Evolutionary conservation across 169 alveolate genomes (phyloP).

Genomic region (Plasmodium gallinaceum): DNA sequence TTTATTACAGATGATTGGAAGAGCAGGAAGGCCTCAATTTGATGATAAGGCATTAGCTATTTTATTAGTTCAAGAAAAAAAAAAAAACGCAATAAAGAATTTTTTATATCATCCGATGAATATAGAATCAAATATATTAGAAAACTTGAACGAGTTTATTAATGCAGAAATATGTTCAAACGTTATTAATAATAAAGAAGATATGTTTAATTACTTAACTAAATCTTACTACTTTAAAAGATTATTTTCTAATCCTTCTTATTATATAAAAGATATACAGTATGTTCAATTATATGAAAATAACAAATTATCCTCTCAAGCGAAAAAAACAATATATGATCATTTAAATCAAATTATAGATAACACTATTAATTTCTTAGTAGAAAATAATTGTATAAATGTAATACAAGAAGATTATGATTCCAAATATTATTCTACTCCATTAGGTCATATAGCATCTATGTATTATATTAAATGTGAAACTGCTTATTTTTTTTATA

Average conservation of each 20-base stretch:
- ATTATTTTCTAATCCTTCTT: slow-evolving; percentile 84
- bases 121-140: slow-evolving; percentile 96
- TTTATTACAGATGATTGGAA: slow-evolving; percentile 96
- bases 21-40: slow-evolving; percentile 99
- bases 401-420: slow-evolving; percentile 34
- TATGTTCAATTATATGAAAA: slow-evolving; percentile 75
- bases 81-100: slow-evolving; percentile 96
- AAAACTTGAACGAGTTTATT: slow-evolving; percentile 94
- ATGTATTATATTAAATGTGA: slow-evolving; percentile 52
- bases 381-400: slow-evolving; percentile 40
- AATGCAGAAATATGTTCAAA: slow-evolving; percentile 99
- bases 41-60: slow-evolving; percentile 98
- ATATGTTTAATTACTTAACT: slow-evolving; percentile 88
- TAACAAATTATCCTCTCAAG: slow-evolving; percentile 37
- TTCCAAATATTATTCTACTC: slow-evolving; percentile 23
- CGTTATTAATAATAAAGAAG: slow-evolving; percentile 89
- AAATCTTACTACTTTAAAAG: slow-evolving; percentile 90
- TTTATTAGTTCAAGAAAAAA: slow-evolving; percentile 95
- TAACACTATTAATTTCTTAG: slow-evolving; percentile 31
- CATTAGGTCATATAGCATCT: slow-evolving; percentile 43
- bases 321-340: slow-evolving; percentile 35
- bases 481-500: slow-evolving; percentile 32
- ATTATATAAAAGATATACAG: slow-evolving; percentile 78
- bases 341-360: slow-evolving; percentile 51
- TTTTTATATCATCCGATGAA: slow-evolving; percentile 99